These are phyloP conservation scores for Ulmus americana DNA, from an alignment of 331 rosid species.

Conservation along the genomic window DNA sequence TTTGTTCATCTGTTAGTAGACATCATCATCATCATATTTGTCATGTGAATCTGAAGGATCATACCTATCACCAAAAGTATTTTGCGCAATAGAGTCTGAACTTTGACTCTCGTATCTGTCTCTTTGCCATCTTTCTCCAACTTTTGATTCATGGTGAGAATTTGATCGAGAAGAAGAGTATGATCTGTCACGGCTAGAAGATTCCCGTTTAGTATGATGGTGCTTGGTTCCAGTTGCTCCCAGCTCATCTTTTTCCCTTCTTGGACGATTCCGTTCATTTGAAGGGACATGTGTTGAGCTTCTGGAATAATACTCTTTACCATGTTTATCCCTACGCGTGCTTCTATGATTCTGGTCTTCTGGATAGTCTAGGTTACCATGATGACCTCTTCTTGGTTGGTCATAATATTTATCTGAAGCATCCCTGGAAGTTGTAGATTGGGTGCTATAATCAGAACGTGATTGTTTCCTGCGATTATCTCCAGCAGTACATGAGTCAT, in stretches of 20 bases:
- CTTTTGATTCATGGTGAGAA: conserved; percentile 30
- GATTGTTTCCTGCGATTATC: conserved; percentile 33
- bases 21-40: conserved; percentile 30
- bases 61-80: conserved; percentile 57
- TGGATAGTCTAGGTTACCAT: conserved; percentile 21
- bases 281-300: conserved; percentile 48
- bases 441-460: conserved; percentile 18
- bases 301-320: conserved; percentile 32
- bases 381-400: conserved; percentile 31
- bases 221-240: conserved; percentile 22
- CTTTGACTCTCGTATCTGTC: conserved; percentile 30
- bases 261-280: conserved; percentile 27
- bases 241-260: conserved; percentile 32
- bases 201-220: conserved; percentile 16
- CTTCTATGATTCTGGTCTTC: conserved; percentile 36
- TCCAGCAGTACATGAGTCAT: conserved; percentile 27
- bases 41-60: conserved; percentile 51
- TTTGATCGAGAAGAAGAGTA: conserved; percentile 27
- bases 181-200: conserved; percentile 26
- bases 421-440: conserved; percentile 29
- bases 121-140: conserved; percentile 30
- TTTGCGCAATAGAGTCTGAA: conserved; percentile 30
- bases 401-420: conserved; percentile 24
- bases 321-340: conserved; percentile 23
- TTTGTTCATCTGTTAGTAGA: conserved; percentile 24